Evolutionary conservation across 2,329 filamentous ascomycete species (phyloP), one percentile per base, ranked within the genome.

Genomic region (Aspergillus fumigatiaffinis): DNA sequence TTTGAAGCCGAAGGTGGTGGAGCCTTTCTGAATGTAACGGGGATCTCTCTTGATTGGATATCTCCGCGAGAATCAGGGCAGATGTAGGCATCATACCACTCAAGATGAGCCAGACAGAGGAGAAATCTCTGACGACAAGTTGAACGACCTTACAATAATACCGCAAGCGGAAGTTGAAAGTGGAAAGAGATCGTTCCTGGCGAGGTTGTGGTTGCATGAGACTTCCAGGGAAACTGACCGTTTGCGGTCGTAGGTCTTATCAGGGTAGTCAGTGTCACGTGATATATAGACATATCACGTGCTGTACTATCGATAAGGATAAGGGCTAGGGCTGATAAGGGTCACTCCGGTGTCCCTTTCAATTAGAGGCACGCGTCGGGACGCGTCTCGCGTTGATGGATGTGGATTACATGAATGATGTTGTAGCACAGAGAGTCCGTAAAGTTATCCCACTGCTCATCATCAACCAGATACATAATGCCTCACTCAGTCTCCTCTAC

Each of bases 401-500:
- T 50, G 52, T 26, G 25, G 20, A 29, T 25, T 23, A 9, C 28
- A 51, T 28, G 35, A 28, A 49, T 17, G 23, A 44, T 48, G 17
- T 17, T 26, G 20, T 23, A 32, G 20, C 9, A 46, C 41, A 48
- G 28, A 20, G 38, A 25, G 9, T 41, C 12, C 3, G 14, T 23
- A 23, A 38, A 7, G 8, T 46, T 3, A 46, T 17, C 42, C 42
- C 51, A 26, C 46, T 10, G 23, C 20, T 12, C n/a, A 35, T 53
- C 28, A 25, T 46, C 23, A 35, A 49, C 41, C 50, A 48, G 29
- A 42, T 28, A 50, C 29, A 41, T 29, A 46, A 76, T 76, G 74
- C 74, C 74, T 56, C 73, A 77, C 60, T 74, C 74, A 23, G 60
- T 71, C 35, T 67, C 69, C 25, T 61, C 69, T 3, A 57, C 61